Conservation (phyloP, 2,329 filamentous ascomycete genomes). For the Metarhizium brunneum region DNA sequence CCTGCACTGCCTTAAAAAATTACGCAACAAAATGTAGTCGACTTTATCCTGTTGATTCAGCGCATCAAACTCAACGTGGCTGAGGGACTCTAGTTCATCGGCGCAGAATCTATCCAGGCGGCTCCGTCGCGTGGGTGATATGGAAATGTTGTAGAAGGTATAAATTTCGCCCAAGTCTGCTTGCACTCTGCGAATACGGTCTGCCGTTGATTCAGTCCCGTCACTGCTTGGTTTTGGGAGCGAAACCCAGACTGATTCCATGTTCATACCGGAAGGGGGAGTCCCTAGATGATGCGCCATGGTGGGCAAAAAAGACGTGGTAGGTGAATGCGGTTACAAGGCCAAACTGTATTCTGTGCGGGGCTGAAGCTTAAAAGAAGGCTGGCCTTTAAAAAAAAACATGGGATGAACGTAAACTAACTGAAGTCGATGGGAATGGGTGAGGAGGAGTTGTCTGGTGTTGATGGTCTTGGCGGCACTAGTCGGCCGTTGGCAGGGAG, state of each 20-base stretch:
- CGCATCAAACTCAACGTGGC: conserved; percentile 15
- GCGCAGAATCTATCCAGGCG: conserved; percentile 31
- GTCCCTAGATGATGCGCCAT: no score
- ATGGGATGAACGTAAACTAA: no score
- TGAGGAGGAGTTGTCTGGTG: no score
- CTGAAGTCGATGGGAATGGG: no score
- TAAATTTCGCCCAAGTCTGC: conserved; percentile 37
- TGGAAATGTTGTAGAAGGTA: conserved; percentile 37
- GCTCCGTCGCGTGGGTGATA: conserved; percentile 30
- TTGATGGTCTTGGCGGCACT: no score
- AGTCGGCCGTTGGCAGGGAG: no score
- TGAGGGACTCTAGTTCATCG: conserved; percentile 26
- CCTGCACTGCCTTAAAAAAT: conserved; percentile 28
- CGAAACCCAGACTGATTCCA: conserved; percentile 13
- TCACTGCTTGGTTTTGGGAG: conserved; percentile 4
- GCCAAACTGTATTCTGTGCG: no score
- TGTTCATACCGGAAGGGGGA: background rate
- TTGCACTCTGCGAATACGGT: conserved; percentile 33
- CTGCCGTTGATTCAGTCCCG: conserved; percentile 24
- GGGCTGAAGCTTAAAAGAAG: no score
- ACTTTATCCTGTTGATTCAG: conserved; percentile 33
- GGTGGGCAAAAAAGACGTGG: no score
- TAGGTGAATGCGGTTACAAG: no score
- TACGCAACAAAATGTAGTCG: conserved; percentile 41
- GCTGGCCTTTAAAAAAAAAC: no score